Conservation (phyloP, 75 land plant genomes). For the Chamaecyparis obtusa region DNA sequence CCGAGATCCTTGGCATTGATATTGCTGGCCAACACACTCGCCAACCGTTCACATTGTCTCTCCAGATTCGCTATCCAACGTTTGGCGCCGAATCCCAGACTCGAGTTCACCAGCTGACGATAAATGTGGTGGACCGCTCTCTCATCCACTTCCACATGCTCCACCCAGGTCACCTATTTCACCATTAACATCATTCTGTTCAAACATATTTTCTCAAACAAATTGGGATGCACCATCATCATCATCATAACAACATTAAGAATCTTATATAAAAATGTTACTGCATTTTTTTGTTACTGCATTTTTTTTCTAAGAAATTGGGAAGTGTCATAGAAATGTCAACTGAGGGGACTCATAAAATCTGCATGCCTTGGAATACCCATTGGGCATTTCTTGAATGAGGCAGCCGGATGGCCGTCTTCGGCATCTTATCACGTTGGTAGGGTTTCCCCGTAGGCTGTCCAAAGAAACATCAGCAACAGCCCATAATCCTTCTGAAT, state of each 20-base stretch:
- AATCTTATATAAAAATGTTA: background rate
- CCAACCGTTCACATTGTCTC: conserved; percentile 79
- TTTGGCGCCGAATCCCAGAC: conserved; percentile 76
- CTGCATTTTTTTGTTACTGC: too few relatives aligned
- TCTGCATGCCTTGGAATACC: conserved; percentile 68
- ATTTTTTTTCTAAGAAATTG: too few relatives aligned
- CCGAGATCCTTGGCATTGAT: conserved; percentile 57
- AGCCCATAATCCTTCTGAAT: conserved; percentile 69
- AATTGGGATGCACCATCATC: too few relatives aligned
- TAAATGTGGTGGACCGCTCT: conserved; percentile 60
- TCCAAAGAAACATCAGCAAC: conserved; percentile 78
- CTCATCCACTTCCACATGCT: conserved; percentile 77
- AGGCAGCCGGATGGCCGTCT: conserved; percentile 80
- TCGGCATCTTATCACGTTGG: conserved; percentile 44
- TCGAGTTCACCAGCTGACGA: conserved; percentile 56
- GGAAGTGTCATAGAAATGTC: too few relatives aligned
- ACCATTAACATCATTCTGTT: too few relatives aligned
- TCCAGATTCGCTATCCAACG: conserved; percentile 76
- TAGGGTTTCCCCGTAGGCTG: conserved; percentile 40
- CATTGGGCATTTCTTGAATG: conserved; percentile 85
- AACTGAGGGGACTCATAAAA: background rate
- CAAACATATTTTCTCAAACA: too few relatives aligned
- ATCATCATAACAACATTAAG: too few relatives aligned
- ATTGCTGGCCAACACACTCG: conserved; percentile 66
- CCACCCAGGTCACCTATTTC: conserved; percentile 77